Evolutionary conservation across 2,329 filamentous ascomycete genomes (phyloP).

Genomic region (Aschersonia sp.): DNA sequence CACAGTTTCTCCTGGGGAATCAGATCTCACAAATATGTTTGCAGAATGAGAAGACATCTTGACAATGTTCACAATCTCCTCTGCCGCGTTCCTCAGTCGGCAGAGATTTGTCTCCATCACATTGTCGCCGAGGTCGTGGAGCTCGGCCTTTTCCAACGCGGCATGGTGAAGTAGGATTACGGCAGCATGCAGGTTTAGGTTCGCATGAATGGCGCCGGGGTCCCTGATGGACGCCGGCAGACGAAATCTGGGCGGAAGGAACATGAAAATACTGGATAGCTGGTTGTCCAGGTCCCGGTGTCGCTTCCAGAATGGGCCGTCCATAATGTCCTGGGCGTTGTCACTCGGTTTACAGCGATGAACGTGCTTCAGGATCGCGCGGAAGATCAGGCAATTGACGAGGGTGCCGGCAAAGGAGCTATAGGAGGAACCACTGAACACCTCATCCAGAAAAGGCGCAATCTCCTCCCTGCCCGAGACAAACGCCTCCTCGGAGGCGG

Average conservation of each 20-base stretch:
- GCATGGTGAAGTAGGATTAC: conserved; percentile 83
- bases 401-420: conserved; percentile 60
- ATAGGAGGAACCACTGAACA: conserved; percentile 46
- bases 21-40: conserved; percentile 43
- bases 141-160: conserved; percentile 70
- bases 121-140: conserved; percentile 47
- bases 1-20: too few relatives aligned
- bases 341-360: conserved; percentile 59
- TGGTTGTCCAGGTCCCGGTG: conserved; percentile 74
- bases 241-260: conserved; percentile 59
- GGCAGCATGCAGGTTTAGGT: conserved; percentile 78
- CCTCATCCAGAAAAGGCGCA: conserved; percentile 48
- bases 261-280: conserved; percentile 63
- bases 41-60: conserved; percentile 61
- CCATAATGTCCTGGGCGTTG: conserved; percentile 53
- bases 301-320: conserved; percentile 73
- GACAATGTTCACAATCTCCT: conserved; percentile 74
- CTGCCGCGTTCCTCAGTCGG: conserved; percentile 63
- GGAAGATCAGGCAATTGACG: conserved; percentile 65
- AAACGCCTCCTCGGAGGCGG: conserved; percentile 65
- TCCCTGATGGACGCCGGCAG: conserved; percentile 55
- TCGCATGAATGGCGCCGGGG: conserved; percentile 63
- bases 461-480: conserved; percentile 47
- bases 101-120: conserved; percentile 58
- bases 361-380: conserved; percentile 65